Evolutionary conservation across 305 asterid species (phyloP), one percentile per base, ranked within the genome.

Genomic region (Withania somnifera): DNA sequence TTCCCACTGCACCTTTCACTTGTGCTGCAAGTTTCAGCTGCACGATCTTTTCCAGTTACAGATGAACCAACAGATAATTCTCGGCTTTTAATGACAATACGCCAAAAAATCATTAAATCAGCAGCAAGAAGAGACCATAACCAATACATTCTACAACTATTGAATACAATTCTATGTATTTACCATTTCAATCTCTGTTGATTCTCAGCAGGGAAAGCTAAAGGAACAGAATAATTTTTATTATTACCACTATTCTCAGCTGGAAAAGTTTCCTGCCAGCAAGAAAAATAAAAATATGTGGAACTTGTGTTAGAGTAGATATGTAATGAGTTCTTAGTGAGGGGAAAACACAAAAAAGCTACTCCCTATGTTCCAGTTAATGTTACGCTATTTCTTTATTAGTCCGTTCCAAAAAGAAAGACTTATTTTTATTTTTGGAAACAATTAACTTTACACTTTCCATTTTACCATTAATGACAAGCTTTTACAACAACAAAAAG

Each of bases 171-270:
- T 47, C 79, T 75, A 32, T 51, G 38, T 17, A 19, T 34, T 82
- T 93, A 94, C 99, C 96, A 36, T 24, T 86, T 79, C 60, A 54
- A 86, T 81, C 67, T 89, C 67, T 66, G 77, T 77, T 76, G 91
- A 83, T 80, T 84, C 83, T 91, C 84, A 67, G 87, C 84, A 83
- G 81, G 84, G 81, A 87, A 81, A 69, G 79, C 80, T 83, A 84
- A 19, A 51, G 90, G 50, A 61, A 61, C 77, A 79, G 89, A 80
- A 63, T 88, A 84, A 82, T 56, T 82, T 68, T 87, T 83, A 83
- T 75, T 69, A 77, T 69, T 86, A 78, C 82, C 86, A 86, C 45
- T 82, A 79, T 45, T 63, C 78, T 81, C 90, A 78, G 67, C 84
- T 30, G 85, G 84, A 84, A 80, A 42, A 82, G 69, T 80, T 69